Evolutionary conservation across 2,329 filamentous ascomycete genomes (phyloP).

Genomic region (Berkeleyomyces rouxiae): DNA sequence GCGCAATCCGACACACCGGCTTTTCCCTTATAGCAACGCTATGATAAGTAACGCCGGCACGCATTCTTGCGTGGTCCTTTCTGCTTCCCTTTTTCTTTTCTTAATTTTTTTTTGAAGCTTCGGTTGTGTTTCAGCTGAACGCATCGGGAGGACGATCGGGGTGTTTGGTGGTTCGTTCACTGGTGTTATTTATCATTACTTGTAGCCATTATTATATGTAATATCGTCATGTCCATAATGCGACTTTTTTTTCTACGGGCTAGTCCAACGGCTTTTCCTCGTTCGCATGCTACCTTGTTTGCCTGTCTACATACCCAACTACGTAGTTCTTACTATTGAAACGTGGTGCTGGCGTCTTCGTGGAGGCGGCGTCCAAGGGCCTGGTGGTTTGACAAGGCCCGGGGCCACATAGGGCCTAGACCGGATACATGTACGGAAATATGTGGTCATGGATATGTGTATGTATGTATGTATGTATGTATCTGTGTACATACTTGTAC

Average conservation of each 20-base stretch:
- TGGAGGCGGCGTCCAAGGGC: neutral
- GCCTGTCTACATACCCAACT: too few species aligned
- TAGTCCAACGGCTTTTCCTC: neutral
- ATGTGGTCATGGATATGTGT: neutral
- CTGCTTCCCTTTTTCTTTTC: neutral
- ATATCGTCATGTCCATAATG: neutral
- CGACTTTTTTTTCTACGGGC: neutral
- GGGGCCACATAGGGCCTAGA: neutral
- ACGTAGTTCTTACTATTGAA: neutral
- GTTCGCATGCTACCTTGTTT: too few species aligned
- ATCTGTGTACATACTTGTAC: too few species aligned
- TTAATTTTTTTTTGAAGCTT: neutral
- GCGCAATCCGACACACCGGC: neutral
- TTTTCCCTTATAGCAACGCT: neutral
- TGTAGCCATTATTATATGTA: neutral
- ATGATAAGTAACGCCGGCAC: neutral
- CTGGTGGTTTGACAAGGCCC: neutral
- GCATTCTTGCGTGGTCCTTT: neutral
- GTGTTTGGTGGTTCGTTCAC: neutral
- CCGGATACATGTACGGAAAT: neutral
- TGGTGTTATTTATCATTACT: neutral
- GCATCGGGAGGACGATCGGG: slow-evolving; percentile 1
- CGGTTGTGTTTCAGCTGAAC: slow-evolving; percentile 2
- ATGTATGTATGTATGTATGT: neutral
- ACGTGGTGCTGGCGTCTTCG: neutral